Evolutionary conservation across 2,329 filamentous ascomycete genomes (phyloP), one percentile per base, ranked within the genome.

Genomic region (Fusarium foetens): DNA sequence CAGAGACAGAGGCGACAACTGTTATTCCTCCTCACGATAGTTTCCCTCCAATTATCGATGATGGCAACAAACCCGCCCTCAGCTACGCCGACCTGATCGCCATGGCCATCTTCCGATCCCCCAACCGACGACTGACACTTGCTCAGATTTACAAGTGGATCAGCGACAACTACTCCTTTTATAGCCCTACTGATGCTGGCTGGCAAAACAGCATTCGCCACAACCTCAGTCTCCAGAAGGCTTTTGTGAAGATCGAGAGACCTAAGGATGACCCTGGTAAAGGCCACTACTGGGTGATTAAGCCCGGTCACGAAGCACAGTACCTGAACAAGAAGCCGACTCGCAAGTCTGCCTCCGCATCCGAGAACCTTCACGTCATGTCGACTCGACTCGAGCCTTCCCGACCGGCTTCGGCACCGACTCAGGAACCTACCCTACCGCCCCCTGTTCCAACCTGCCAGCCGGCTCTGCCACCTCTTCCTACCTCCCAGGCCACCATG

Each of bases 141-240:
- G 91, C 94, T 31, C 94, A 98, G 81, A 99, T 99, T 75, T 99
- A 98, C 87, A 97, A 97, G 80, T 99, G 96, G 95, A 98, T 99
- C 77, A 97, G 94, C n/a, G 94, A 97, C 80, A 95, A 92, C 23
- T 98, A 93, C 80, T 91, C 89, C 9, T 98, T 95, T 83, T 99
- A 98, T 84, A 91, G 89, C 75, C 89, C 90, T 46, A 89, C 91
- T 62, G 94, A 98, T 77, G 91, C 93, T 16, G 95, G 96, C 71
- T 99, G 96, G 96, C 95, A 98, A 83, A 99, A 99, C 82, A 98
- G 96, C 84, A 99, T 99, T 80, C 93, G 96, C 38, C 96, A 99
- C 83, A 99, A 99, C 76, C 90, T 99, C 38, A 98, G 95, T 79
- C 86, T 99, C 48, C 97, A 98, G 86, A 98, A 98, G 84, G 94